Evolutionary conservation across 2,329 filamentous ascomycete species (phyloP).

Genomic region (Rhexocercosporidium sp.): DNA sequence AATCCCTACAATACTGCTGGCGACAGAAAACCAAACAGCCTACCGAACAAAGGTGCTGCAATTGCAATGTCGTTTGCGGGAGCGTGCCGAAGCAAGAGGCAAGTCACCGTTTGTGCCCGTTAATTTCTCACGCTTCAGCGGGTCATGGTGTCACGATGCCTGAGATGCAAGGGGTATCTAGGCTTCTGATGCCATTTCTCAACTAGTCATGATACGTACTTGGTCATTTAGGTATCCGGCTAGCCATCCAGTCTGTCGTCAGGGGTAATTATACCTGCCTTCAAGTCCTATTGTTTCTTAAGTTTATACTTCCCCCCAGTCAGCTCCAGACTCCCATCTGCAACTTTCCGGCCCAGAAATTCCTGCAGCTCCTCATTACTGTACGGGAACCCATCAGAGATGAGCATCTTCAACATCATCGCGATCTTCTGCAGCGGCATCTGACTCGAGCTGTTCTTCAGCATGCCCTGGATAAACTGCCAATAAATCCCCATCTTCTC

Average conservation of each 20-base stretch:
- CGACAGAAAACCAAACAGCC: not conserved
- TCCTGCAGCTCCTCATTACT: conserved; percentile 86
- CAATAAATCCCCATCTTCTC: conserved; percentile 78
- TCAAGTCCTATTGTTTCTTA: conserved; percentile 53
- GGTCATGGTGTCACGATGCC: not conserved
- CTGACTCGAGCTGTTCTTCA: conserved; percentile 82
- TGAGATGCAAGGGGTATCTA: not conserved
- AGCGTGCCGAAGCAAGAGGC: not conserved
- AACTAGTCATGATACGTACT: not conserved
- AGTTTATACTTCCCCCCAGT: conserved; percentile 73
- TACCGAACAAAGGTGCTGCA: not conserved
- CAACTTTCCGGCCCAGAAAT: conserved; percentile 81
- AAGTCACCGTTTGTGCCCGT: not conserved
- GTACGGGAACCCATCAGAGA: conserved; percentile 87
- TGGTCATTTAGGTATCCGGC: not conserved
- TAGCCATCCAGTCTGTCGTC: not conserved
- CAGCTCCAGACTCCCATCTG: conserved; percentile 71
- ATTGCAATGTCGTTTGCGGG: not conserved
- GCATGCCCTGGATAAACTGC: conserved; percentile 92
- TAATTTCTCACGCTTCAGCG: not conserved
- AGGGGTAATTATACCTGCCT: not conserved
- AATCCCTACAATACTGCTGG: not conserved
- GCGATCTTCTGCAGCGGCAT: conserved; percentile 83
- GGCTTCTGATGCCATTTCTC: not conserved
- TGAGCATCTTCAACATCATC: conserved; percentile 95